Conservation (phyloP, 306 rosid genomes). For the Rubus idaeus region DNA sequence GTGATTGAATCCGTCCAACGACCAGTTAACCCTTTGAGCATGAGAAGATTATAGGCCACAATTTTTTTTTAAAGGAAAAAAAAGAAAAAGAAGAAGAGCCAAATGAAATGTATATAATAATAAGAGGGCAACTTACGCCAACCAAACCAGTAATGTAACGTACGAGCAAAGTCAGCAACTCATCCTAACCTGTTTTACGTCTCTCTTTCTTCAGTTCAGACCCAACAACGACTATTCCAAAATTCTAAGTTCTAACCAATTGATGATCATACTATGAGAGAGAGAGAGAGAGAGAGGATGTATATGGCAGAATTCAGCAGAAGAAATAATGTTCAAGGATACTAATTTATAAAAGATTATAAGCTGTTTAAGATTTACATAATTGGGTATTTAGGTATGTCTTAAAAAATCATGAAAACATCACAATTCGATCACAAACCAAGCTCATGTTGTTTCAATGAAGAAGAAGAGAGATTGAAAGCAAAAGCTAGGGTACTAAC, state of each 20-base stretch:
- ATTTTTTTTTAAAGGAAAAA: no score
- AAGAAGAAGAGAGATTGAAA: background rate
- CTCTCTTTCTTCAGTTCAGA: slow-evolving; percentile 2
- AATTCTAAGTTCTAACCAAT: background rate
- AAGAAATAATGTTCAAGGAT: background rate
- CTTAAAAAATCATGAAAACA: slow-evolving; percentile 17
- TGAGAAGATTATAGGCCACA: background rate
- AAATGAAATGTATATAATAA: slow-evolving; percentile 6
- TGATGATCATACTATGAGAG: background rate
- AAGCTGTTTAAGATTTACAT: background rate
- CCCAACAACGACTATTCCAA: slow-evolving; percentile 1
- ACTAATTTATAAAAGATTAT: background rate
- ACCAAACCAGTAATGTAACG: slow-evolving; percentile 16
- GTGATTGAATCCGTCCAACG: no score
- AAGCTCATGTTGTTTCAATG: background rate
- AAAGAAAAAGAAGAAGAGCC: slow-evolving; percentile 5
- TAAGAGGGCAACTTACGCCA: background rate
- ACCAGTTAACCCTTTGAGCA: background rate
- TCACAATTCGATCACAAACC: background rate
- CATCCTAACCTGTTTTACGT: background rate
- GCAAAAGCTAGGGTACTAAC: background rate
- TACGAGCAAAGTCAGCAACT: slow-evolving; percentile 35
- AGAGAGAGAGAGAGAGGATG: background rate
- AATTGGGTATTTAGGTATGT: background rate
- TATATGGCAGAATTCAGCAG: background rate